phyloP scores from a whole-genome alignment of 2,329 filamentous ascomycete genomes.

The Canariomyces notabilis region DNA sequence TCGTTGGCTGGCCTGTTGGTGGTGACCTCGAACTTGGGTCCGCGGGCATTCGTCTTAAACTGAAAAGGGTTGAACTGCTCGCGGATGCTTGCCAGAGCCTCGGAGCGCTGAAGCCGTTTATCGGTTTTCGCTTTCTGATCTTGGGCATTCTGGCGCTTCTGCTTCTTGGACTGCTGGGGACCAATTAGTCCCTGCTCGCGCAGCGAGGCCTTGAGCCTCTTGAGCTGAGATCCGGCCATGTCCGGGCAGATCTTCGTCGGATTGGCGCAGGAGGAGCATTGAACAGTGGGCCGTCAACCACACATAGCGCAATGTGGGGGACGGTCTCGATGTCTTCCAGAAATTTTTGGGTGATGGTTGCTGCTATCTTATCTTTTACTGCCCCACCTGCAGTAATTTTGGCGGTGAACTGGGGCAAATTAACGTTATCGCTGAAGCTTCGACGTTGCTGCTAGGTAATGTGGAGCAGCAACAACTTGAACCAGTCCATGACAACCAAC shows the following conservation, averaged over 20 bases:
- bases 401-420: slow-evolving; percentile 29
- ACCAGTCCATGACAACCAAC: neutral
- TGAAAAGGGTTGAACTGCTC: slow-evolving; percentile 99
- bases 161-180: slow-evolving; percentile 92
- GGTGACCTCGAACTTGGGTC: slow-evolving; percentile 80
- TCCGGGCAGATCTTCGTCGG: slow-evolving; percentile 18
- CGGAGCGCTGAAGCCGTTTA: slow-evolving; percentile 70
- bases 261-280: neutral
- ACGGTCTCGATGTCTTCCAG: slow-evolving; percentile 19
- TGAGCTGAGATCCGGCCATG: slow-evolving; percentile 96
- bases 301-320: neutral
- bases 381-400: slow-evolving; percentile 20
- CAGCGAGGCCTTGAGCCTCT: slow-evolving; percentile 87
- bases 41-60: slow-evolving; percentile 71
- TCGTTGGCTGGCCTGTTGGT: slow-evolving; percentile 54
- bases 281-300: neutral
- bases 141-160: slow-evolving; percentile 70
- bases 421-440: too few relatives aligned
- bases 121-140: slow-evolving; percentile 61
- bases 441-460: too few relatives aligned
- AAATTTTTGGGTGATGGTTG: slow-evolving; percentile 22
- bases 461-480: slow-evolving; percentile 1
- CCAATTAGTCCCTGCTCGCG: slow-evolving; percentile 85
- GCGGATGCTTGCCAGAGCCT: slow-evolving; percentile 77
- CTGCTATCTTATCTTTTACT: slow-evolving; percentile 26